Percentiles rank a stretch among this genome's conserved stretches.
phyloP scores from a whole-genome alignment of 805 yeast genomes.

The Cyberlindnera euphorbiiphila region DNA sequence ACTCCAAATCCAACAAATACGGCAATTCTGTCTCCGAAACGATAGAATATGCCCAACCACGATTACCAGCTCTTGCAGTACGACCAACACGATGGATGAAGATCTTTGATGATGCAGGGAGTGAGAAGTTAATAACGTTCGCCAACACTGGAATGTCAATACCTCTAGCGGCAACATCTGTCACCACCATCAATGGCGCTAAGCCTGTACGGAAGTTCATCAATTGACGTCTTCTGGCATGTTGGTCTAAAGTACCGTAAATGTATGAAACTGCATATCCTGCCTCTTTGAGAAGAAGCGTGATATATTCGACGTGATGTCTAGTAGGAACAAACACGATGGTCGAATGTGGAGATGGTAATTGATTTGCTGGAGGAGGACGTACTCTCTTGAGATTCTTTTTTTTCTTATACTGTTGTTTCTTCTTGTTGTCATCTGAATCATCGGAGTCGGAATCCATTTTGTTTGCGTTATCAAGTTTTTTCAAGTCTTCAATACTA shows the following conservation, averaged over 20 bases:
- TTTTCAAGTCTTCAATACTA: slow-evolving; percentile 59
- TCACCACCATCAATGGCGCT: slow-evolving; percentile 85
- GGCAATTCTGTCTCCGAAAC: slow-evolving; percentile 85
- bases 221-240: slow-evolving; percentile 87
- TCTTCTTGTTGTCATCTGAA: slow-evolving; percentile 43
- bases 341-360: slow-evolving; percentile 84
- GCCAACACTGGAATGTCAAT: slow-evolving; percentile 96
- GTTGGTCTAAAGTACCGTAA: slow-evolving; percentile 93
- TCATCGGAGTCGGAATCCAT: slow-evolving; percentile 47
- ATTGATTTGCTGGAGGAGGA: slow-evolving; percentile 73
- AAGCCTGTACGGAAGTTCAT: slow-evolving; percentile 81
- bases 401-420: slow-evolving; percentile 27
- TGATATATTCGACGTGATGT: slow-evolving; percentile 93
- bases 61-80: slow-evolving; percentile 98
- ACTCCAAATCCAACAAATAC: slow-evolving; percentile 82
- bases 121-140: slow-evolving; percentile 85
- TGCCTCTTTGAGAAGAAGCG: slow-evolving; percentile 62
- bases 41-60: slow-evolving; percentile 96
- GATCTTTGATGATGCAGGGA: slow-evolving; percentile 90
- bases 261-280: slow-evolving; percentile 88
- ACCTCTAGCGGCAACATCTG: slow-evolving; percentile 99
- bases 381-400: slow-evolving; percentile 47
- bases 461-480: slow-evolving; percentile 42
- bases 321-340: slow-evolving; percentile 94
- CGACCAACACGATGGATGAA: slow-evolving; percentile 98